These are phyloP conservation scores for Septoria petroselini DNA, from an alignment of 2,329 filamentous ascomycete genomes.

Conservation along the genomic window DNA sequence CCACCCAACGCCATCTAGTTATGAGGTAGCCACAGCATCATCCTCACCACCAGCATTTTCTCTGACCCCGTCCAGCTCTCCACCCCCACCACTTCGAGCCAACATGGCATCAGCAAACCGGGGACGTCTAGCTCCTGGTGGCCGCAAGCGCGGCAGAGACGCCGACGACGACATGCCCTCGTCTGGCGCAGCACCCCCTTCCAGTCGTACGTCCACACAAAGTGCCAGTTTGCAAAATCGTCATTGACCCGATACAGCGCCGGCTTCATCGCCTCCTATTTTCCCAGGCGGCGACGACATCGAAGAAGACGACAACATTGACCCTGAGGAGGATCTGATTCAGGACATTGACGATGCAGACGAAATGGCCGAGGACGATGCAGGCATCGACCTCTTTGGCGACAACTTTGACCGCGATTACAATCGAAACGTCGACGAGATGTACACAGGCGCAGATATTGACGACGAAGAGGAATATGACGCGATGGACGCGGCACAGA, in stretches of 20 bases:
- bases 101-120: constrained; percentile 82
- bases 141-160: constrained; percentile 64
- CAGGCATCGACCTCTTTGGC: constrained; percentile 68
- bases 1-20: too few species aligned
- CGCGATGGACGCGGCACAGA: constrained; percentile 62
- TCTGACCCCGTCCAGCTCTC: constrained; percentile 5
- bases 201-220: constrained; percentile 58
- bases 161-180: constrained; percentile 60
- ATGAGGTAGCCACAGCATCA: constrained; percentile 1
- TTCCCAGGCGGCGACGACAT: constrained; percentile 66
- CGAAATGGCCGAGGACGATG: constrained; percentile 66
- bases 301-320: constrained; percentile 66
- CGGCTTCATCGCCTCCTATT: constrained; percentile 60
- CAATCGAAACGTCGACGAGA: constrained; percentile 51
- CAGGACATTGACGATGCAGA: constrained; percentile 65
- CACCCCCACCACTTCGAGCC: constrained; percentile 38
- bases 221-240: background rate
- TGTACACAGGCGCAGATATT: constrained; percentile 67
- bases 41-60: background rate
- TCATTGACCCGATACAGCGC: constrained; percentile 42
- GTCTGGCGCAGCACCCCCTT: constrained; percentile 57
- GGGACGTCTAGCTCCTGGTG: constrained; percentile 54
- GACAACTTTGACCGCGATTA: constrained; percentile 66
- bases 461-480: constrained; percentile 77
- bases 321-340: constrained; percentile 65